Base-by-base conservation (phyloP, 2,329 filamentous ascomycete genomes). In the Esteya vermicola region DNA sequence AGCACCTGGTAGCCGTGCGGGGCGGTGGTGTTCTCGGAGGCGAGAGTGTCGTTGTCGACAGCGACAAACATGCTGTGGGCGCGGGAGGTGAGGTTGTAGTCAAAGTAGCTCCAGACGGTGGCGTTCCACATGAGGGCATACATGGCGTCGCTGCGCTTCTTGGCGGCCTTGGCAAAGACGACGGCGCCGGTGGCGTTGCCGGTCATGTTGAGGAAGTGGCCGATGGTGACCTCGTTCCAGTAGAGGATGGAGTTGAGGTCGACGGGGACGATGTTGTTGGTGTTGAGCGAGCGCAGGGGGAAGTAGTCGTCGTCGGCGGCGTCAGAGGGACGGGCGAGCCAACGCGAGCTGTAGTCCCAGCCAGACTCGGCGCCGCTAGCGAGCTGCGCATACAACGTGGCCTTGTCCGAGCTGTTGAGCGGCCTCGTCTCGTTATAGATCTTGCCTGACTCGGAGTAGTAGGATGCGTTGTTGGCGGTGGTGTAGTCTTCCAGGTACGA, bases 201-300 rank as follows among this genome's bases (percentile, higher is more conserved):
- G 0, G 61, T 61, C 19, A 56, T 52, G 31, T 64, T 60, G 45
- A 73, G 62, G 52, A 78, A 77, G 3, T 58, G 50, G 10, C 70
- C 63, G 39, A 81, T 75, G 38, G 66, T 62, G 2, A 71, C 58
- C 50, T 82, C 78, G 47, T 78, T 79, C 49, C 67, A 67, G 54
- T 81, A 82, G 9, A 82, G 57, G 33, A 81, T 80, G 1, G 75
- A 72, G 55, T 82, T 81, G 45, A 82, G 64, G 41, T 81, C 77
- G 3, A 82, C 73, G 2, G 75, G 73, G 2, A 82, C 59, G 10
- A 71, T 65, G 34, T 72, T 64, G 42, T 61, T 58, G 7, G 68
- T 68, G 54, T 80, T 79, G 33, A 81, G 64, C 13, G 68, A 76
- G 25, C 76, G 69, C 9, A 81, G 62, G 1, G 78, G 77, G 57